These are phyloP conservation scores for Prasinococcaceae sp. DNA, from an alignment of 139 green algal species.

Conservation along the genomic window DNA sequence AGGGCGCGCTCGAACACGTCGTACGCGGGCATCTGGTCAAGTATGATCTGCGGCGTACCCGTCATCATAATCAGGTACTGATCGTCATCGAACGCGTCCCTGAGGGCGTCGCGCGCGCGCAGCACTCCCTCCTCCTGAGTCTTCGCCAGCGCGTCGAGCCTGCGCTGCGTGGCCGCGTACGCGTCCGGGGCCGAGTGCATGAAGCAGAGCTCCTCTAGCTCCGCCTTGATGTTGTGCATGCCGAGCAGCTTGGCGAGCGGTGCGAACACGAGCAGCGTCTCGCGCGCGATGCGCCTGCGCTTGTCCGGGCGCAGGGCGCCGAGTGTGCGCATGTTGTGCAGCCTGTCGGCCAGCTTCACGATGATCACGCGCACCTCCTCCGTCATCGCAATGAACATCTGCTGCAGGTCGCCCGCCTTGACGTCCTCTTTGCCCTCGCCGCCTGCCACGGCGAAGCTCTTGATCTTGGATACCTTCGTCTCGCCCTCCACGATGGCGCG, in stretches of 20 bases:
- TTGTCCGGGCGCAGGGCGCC: conserved; percentile 59
- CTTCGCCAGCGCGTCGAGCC: conserved; percentile 26
- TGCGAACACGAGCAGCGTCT: conserved; percentile 68
- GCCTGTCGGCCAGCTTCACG: conserved; percentile 79
- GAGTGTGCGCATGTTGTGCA: conserved; percentile 94
- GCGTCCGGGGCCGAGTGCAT: conserved; percentile 34
- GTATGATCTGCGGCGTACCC: too few species aligned
- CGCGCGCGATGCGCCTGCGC: conserved; percentile 47
- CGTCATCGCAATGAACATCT: conserved; percentile 83
- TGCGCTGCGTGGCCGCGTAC: conserved; percentile 22
- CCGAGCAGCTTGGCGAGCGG: conserved; percentile 68
- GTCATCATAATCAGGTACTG: conserved; percentile 32
- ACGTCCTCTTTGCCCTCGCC: conserved; percentile 15
- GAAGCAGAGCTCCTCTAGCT: conserved; percentile 76
- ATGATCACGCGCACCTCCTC: conserved; percentile 81
- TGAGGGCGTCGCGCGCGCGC: conserved; percentile 16
- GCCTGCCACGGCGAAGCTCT: too few species aligned
- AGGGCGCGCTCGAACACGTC: too few species aligned
- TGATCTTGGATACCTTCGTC: conserved; percentile 57
- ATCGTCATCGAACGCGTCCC: conserved; percentile 33
- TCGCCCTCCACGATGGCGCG: conserved; percentile 77
- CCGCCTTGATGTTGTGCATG: conserved; percentile 66
- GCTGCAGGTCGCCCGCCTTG: conserved; percentile 60
- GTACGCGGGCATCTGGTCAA: too few species aligned
- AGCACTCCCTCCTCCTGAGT: conserved; percentile 19